A percentile compares a stretch with the other conserved stretches of the same genome.
Evolutionary conservation across 2,329 filamentous ascomycete genomes (phyloP).

Genomic region (Fusarium equiseti): DNA sequence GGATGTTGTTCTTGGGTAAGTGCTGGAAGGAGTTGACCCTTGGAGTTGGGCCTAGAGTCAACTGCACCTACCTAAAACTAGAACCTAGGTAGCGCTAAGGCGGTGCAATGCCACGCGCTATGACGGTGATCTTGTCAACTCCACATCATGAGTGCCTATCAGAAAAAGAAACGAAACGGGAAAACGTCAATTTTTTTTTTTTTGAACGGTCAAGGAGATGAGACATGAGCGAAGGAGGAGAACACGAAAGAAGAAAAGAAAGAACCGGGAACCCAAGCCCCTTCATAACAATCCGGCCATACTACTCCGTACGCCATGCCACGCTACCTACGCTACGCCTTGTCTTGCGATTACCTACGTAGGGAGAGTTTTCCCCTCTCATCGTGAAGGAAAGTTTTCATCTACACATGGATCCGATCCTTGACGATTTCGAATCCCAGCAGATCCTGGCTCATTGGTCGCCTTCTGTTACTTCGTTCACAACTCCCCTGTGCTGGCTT

Average conservation of each 20-base stretch:
- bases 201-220: slow-evolving; percentile 19
- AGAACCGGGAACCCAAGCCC: neutral
- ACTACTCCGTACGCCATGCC: neutral
- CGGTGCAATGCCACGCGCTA: neutral
- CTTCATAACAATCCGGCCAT: neutral
- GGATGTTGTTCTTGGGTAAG: slow-evolving; percentile 8
- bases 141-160: slow-evolving; percentile 14
- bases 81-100: neutral
- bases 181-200: slow-evolving; percentile 12
- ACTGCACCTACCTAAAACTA: neutral
- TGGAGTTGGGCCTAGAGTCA: neutral
- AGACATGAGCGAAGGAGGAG: slow-evolving; percentile 27
- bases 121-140: slow-evolving; percentile 32
- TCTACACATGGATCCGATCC: slow-evolving; percentile 9
- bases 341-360: neutral
- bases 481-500: slow-evolving; percentile 7
- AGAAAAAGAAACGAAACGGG: slow-evolving; percentile 20
- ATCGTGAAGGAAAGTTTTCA: slow-evolving; percentile 5
- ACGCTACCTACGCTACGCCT: neutral
- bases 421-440: neutral
- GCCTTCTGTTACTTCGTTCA: neutral
- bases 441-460: slow-evolving; percentile 1
- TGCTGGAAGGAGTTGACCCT: slow-evolving; percentile 1
- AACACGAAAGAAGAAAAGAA: slow-evolving; percentile 23
- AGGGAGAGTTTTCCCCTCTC: slow-evolving; percentile 1